Evolutionary conservation across 2,329 filamentous ascomycete genomes (phyloP), one percentile per base, ranked within the genome.

Genomic region (Ceratocystis cubensis): DNA sequence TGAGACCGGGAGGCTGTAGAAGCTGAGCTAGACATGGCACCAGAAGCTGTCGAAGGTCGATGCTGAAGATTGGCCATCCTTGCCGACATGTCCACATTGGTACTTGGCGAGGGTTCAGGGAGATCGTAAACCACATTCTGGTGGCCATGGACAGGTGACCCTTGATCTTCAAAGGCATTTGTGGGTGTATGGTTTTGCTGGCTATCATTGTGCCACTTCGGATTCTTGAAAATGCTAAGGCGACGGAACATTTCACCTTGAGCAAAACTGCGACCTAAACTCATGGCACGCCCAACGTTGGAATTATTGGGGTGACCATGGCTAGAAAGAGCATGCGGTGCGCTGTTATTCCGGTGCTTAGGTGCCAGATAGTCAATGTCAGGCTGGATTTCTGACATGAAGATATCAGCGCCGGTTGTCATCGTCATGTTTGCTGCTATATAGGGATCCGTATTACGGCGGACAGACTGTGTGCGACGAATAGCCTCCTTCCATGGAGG

Each of bases 291-390:
- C 1, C 64, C 64, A 33, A 68, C 64, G 41, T 68, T 68, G 25
- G 63, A 57, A n/a, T 57, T 30, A 44, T 65, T 45, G 6, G 13
- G 57, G 7, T 57, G 50, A 5, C 64, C 66, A 17, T 68, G 66
- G 37, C 28, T 50, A 13, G 66, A 66, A 10, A 68, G 45, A 5
- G 59, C 48, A 28, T 61, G 56, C 3, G 66, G 66, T 33, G 63
- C 59, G 45, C 64, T 68, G 44, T 64, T 62, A 28, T 68, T 68
- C 6, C 66, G 59, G 67, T 79, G 77, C 0, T 76, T 75, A 6
- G 80, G 73, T 0, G 78, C 78, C 65, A 80, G 77, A 69, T 84
- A 83, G 70, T 84, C 81, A 56, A 84, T 78, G 62, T 85, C 82
- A 0, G 82, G 81, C 67, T 80, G 79, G 67, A 83, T 80, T 67